Evolutionary conservation across 1,284 basidiomycete species (phyloP).

Genomic region (Cutaneotrichosporon mucoides): DNA sequence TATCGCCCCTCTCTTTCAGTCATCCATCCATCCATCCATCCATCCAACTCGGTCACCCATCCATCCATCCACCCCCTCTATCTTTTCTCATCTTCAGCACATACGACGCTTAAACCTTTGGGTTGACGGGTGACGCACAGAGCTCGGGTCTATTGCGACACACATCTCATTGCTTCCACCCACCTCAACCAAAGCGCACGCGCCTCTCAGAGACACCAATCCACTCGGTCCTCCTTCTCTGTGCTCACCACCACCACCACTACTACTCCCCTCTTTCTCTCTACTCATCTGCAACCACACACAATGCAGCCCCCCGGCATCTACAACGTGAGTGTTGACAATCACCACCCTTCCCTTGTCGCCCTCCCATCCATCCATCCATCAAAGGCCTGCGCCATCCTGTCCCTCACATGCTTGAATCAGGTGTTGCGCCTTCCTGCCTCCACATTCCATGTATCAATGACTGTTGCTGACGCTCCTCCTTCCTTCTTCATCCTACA

Average conservation of each 20-base stretch:
- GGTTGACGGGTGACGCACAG: background rate
- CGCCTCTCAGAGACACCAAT: no score
- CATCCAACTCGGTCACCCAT: no score
- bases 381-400: background rate
- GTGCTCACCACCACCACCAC: background rate
- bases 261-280: background rate
- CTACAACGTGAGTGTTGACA: conserved; percentile 33
- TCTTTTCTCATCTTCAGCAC: no score
- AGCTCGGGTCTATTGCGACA: background rate
- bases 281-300: background rate
- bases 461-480: background rate
- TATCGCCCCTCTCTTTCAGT: background rate
- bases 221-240: background rate
- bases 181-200: no score
- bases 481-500: background rate
- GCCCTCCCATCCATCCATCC: background rate
- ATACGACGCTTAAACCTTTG: no score
- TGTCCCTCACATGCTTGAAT: background rate
- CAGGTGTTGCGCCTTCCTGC: background rate
- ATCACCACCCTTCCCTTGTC: background rate
- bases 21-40: conserved; percentile 11
- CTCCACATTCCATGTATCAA: background rate
- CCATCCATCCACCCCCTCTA: background rate
- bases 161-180: background rate
- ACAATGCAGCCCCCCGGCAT: conserved; percentile 41